Conservation (phyloP, 2,329 filamentous ascomycete species). For the Penicillium sp. region DNA sequence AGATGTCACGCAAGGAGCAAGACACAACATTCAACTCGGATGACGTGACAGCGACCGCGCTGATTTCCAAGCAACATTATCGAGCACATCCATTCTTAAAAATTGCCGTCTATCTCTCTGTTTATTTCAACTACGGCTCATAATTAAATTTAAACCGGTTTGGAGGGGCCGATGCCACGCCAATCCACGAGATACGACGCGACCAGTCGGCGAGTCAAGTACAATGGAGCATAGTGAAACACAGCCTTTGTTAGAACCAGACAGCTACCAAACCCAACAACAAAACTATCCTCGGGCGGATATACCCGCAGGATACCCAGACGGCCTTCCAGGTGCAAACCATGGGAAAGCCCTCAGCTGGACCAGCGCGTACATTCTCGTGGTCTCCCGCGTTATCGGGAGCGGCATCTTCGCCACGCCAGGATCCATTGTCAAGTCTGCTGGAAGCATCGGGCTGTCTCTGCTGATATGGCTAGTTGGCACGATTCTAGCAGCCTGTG, state of each 20-base stretch:
- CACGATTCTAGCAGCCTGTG: conserved; percentile 60
- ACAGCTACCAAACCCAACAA: not conserved
- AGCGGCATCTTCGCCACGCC: conserved; percentile 72
- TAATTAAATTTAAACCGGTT: not conserved
- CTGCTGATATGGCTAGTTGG: conserved; percentile 64
- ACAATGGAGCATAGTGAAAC: conserved; percentile 10
- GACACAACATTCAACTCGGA: conserved; percentile 26
- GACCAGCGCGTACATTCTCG: conserved; percentile 64
- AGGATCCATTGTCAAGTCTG: conserved; percentile 63
- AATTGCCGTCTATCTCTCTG: not conserved
- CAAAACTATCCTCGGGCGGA: not conserved
- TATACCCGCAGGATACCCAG: conserved; percentile 39
- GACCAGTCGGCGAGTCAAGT: too few relatives aligned
- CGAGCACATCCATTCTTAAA: not conserved
- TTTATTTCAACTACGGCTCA: not conserved
- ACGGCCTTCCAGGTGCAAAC: conserved; percentile 46
- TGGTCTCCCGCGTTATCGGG: conserved; percentile 67
- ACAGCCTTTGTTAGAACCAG: conserved; percentile 11
- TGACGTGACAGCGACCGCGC: conserved; percentile 26
- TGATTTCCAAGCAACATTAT: conserved; percentile 20
- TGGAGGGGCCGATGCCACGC: not conserved
- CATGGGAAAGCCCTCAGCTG: conserved; percentile 61
- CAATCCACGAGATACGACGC: conserved; percentile 43
- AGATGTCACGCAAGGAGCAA: conserved; percentile 15
- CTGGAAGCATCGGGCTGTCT: conserved; percentile 65